These are phyloP conservation scores for Phlyctochytrium planicorne DNA, from an alignment of 192 early-diverging fungal species.

Conservation along the genomic window DNA sequence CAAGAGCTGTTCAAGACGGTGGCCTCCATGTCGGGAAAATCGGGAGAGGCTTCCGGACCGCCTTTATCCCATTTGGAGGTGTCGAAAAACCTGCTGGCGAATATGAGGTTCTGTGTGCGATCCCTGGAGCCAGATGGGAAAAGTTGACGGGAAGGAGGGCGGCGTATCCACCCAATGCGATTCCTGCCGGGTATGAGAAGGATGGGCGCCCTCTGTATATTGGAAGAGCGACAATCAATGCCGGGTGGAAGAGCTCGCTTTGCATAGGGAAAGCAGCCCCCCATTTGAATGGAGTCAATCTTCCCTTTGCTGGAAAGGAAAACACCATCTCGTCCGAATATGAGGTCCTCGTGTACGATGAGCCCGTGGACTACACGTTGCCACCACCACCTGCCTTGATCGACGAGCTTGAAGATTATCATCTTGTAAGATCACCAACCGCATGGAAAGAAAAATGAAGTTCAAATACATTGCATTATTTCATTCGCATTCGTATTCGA, in stretches of 20 bases:
- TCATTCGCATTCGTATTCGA: no score
- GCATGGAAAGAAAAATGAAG: neutral
- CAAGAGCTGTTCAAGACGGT: neutral
- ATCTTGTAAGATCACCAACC: neutral
- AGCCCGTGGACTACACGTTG: neutral
- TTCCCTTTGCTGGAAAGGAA: conserved; percentile 1
- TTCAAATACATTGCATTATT: no score
- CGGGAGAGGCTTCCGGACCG: neutral
- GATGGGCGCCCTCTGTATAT: neutral
- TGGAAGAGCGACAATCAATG: neutral
- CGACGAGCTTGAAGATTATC: neutral
- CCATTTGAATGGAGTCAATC: neutral
- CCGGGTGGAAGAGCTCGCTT: neutral
- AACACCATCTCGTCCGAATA: neutral
- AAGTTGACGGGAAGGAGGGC: neutral
- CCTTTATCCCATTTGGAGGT: neutral
- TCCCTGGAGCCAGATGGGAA: neutral
- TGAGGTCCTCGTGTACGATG: conserved; percentile 2
- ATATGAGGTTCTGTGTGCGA: neutral
- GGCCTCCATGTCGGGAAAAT: conserved; percentile 2
- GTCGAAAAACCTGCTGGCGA: neutral
- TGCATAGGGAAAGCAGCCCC: neutral
- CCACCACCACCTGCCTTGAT: neutral
- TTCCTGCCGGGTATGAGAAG: neutral
- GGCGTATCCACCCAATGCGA: neutral